Base-by-base conservation (phyloP, 164 flowering plant species). In the Nymphaea colorata region DNA sequence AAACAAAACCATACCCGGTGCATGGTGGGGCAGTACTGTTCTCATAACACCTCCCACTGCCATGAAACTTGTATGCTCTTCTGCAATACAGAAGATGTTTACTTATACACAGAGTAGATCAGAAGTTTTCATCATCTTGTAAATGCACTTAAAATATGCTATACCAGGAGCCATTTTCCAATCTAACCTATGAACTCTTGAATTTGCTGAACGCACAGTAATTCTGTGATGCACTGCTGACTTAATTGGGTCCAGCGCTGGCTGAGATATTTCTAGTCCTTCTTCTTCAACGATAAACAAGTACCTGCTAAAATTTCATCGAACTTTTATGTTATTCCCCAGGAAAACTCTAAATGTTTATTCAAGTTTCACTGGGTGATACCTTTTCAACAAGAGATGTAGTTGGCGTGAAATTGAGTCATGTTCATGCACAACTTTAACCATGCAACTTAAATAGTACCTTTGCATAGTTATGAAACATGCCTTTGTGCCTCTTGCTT, bases 251-350 rank as follows among this genome's bases (percentile, higher is more conserved):
- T 90, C 99, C 62, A 94, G 84, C 55, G 90, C 99, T 41, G 98
- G 98, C 76, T 94, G 98, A 64, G 98, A 94, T 78, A 94, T 91
- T 74, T 94, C 92, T 60, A 94, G 85, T 4, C 96, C 95, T 79
- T 91, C 97, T 2, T 84, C 81, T 77, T 82, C 76, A 61, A 94
- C 74, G 62, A 91, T 87, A 44, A 85, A 73, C 51, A 93, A 7
- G 76, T 91, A 93, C 66, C 96, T 93, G 76, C 65, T 6, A 61
- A 61, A 6, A 47, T 47, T 7, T 6, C 55, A 4, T 6, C 4
- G 12, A 47, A 47, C 55, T 5, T 3, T 47, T 47, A 7, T 6
- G 11, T 47, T 25, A 25, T 25, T 25, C 36, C 36, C 36, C 36
- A 25, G 36, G 36, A 0, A 25, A 25, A 25, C 36, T 25, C 1